These are phyloP conservation scores for Pleurotus tuoliensis DNA, from an alignment of 768 basidiomycete species.

Conservation along the genomic window DNA sequence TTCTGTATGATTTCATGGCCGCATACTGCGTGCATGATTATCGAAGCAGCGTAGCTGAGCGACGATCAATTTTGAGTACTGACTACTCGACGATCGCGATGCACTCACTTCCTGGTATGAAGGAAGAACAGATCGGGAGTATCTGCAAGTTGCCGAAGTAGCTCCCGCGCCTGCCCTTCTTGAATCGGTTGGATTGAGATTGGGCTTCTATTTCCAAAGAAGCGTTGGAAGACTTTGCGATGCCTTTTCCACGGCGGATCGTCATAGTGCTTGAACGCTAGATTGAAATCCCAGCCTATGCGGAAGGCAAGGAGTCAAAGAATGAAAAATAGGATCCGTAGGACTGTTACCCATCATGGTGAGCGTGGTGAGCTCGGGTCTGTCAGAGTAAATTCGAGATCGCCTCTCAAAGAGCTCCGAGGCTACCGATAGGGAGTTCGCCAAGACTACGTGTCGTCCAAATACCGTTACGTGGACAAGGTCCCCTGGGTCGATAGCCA, in stretches of 20 bases:
- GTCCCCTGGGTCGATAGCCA: constrained; percentile 20
- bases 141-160: background rate
- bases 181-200: background rate
- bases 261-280: constrained; percentile 1
- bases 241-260: constrained; percentile 3
- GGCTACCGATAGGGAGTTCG: constrained; percentile 30
- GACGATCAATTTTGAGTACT: too few species aligned
- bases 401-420: constrained; percentile 35
- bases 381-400: constrained; percentile 32
- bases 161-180: background rate
- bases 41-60: constrained; percentile 3
- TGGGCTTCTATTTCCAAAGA: background rate
- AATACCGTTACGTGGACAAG: constrained; percentile 30
- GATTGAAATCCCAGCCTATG: background rate
- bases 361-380: constrained; percentile 4
- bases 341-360: background rate
- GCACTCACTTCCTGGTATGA: constrained; percentile 7
- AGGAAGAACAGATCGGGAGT: background rate
- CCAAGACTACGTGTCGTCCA: constrained; percentile 31
- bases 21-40: constrained; percentile 4
- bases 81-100: too few species aligned
- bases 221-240: constrained; percentile 1
- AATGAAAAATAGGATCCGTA: background rate
- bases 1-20: constrained; percentile 1
- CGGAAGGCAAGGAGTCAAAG: background rate